Evolutionary conservation across 1,284 basidiomycete genomes (phyloP).

Genomic region (Apiotrichum akiyoshidainum): DNA sequence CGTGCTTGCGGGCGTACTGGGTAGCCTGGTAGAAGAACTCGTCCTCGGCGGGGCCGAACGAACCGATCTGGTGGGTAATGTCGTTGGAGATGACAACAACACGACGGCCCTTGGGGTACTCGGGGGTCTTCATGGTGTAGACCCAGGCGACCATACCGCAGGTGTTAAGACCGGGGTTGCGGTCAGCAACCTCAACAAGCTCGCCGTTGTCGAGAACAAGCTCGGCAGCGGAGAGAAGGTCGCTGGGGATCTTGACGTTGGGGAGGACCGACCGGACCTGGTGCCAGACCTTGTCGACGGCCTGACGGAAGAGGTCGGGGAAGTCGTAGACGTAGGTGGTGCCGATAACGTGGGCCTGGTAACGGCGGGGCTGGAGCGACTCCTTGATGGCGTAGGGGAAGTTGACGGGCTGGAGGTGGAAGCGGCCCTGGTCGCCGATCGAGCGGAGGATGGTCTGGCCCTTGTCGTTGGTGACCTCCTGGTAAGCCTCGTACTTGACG

Average conservation of each 20-base stretch:
- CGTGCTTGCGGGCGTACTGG: slow-evolving; percentile 82
- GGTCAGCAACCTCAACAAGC: slow-evolving; percentile 74
- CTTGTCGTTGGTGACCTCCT: slow-evolving; percentile 94
- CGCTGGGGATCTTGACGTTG: slow-evolving; percentile 69
- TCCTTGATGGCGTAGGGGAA: slow-evolving; percentile 94
- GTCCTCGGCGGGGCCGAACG: slow-evolving; percentile 94
- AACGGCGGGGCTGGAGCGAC: slow-evolving; percentile 97
- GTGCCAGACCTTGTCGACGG: slow-evolving; percentile 87
- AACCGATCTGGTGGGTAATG: slow-evolving; percentile 98
- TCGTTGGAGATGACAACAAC: slow-evolving; percentile 94
- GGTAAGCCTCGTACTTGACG: slow-evolving; percentile 98
- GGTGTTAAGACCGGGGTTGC: slow-evolving; percentile 87
- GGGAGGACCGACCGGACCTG: slow-evolving; percentile 66
- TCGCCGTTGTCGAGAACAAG: slow-evolving; percentile 89
- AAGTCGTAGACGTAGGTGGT: slow-evolving; percentile 99
- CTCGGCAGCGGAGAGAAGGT: slow-evolving; percentile 77
- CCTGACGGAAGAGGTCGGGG: slow-evolving; percentile 97
- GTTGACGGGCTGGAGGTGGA: slow-evolving; percentile 89
- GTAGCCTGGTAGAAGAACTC: slow-evolving; percentile 95
- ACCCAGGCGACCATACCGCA: slow-evolving; percentile 99
- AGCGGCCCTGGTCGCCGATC: slow-evolving; percentile 82
- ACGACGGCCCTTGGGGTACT: slow-evolving; percentile 84
- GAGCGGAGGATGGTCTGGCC: slow-evolving; percentile 92
- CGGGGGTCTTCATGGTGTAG: slow-evolving; percentile 87
- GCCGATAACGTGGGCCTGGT: slow-evolving; percentile 97